Evolutionary conservation across 257 asterid species (phyloP).

Genomic region (Capsicum baccatum): DNA sequence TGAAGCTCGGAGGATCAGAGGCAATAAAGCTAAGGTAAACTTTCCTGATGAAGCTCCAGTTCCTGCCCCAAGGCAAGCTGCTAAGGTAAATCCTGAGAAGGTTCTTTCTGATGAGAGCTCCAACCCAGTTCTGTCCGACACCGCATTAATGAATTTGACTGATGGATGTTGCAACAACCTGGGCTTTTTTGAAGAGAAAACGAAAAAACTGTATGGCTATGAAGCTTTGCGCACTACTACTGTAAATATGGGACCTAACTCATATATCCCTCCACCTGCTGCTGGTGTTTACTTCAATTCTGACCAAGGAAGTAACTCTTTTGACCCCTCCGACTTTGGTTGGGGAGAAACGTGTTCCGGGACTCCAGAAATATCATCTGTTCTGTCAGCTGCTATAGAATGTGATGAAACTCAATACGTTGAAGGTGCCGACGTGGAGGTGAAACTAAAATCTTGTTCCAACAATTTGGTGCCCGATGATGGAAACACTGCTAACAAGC

Average conservation of each 20-base stretch:
- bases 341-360: conserved; percentile 70
- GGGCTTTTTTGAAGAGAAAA: conserved; percentile 60
- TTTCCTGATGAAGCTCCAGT: conserved; percentile 38
- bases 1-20: conserved; percentile 43
- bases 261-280: conserved; percentile 47
- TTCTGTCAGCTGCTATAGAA: conserved; percentile 60
- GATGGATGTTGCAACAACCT: conserved; percentile 42
- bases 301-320: conserved; percentile 80
- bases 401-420: conserved; percentile 49
- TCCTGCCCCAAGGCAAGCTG: conserved; percentile 46
- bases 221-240: conserved; percentile 39
- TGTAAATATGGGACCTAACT: conserved; percentile 48
- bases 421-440: conserved; percentile 52
- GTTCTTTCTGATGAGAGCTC: conserved; percentile 37
- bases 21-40: conserved; percentile 44
- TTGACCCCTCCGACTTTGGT: conserved; percentile 75
- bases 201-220: conserved; percentile 46
- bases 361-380: conserved; percentile 80
- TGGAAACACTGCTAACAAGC: conserved; percentile 30
- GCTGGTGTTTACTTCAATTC: conserved; percentile 61
- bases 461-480: conserved; percentile 37
- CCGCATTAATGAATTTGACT: conserved; percentile 21
- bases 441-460: conserved; percentile 53
- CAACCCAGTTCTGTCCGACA: conserved; percentile 14
- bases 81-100: conserved; percentile 44